Base-by-base conservation (phyloP, 2,329 filamentous ascomycete species). In the Aureobasidium sp. region DNA sequence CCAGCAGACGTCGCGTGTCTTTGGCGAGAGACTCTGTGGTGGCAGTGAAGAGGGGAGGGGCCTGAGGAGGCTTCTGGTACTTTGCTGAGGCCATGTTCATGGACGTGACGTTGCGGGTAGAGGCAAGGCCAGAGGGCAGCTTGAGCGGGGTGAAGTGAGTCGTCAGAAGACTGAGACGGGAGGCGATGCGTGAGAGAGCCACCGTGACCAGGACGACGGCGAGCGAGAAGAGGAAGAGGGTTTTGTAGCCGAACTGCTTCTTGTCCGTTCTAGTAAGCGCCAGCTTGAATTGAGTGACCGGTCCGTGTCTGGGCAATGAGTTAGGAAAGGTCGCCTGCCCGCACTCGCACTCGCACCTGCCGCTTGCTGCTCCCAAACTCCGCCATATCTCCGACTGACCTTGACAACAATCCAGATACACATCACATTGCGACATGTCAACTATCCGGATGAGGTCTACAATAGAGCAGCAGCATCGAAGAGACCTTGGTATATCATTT, bases 41-140 rank as follows among this genome's bases (percentile, higher is more conserved):
- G 67, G 87, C 87, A 3, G 83, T 90, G 77, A 93, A 94, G 71
- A 86, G 81, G 61, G 89, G 89, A 62, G 90, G 89, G 44, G 86
- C 80, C 79, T 93, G 89, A 2, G 90, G 89, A 66, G 89, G 89
- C 71, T 82, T 87, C 74, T 82, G 82, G 76, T 88, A 90, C 75
- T 85, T 83, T 67, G 81, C 75, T 64, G 84, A 81, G 67, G 83
- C 84, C 87, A 90, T 89, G 73, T 76, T 81, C 53, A 67, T 67
- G 67, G 81, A 86, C 66, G 77, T 76, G 70, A 79, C 68, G 51
- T 78, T 75, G 56, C 71, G 62, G 63, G 65, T 47, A n/a, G 60
- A 42, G 22, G 27, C 42, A 22, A 57, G 34, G 8, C 37, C 42
- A 11, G 55, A 27, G 55, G 64, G 64, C 56, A 71, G 66, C 64